Base-by-base conservation (phyloP, 2,329 filamentous ascomycete genomes). In the Fusarium poae region DNA sequence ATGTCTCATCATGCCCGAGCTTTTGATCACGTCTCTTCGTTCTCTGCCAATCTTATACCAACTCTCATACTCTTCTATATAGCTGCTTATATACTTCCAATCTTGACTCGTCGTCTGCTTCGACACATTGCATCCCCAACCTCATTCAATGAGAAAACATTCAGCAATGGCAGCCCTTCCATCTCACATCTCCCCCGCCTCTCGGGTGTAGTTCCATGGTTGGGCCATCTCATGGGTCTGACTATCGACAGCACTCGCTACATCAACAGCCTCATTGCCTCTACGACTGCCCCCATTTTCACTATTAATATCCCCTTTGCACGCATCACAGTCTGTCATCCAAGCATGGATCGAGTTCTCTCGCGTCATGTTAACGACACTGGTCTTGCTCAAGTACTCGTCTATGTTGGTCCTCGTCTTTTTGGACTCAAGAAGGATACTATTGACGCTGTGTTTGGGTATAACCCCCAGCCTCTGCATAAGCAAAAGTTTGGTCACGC, bases 251-350 rank as follows among this genome's bases (percentile, higher is more conserved):
- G 72, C 32, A 67, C 62, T 15, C 74, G 74, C 30, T 75, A 76
- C 32, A 43, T 76, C 45, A 74, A 76, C 50, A 42, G 59, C 12
- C 67, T 76, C 25, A 71, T 76, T 21, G 59, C 63, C 8, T 72
- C 68, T 2, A 71, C 69, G 11, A 37, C 68, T 5, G 61, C 72
- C 6, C 69, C 71, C 16, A 57, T 74, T 29, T 76, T 77, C 23
- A 75, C 73, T 40, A 77, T 77, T 66, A 71, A 75, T 34, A 68
- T 77, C 37, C 73, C 77, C 10, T 72, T 73, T 54, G 71, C 71
- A 30, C 62, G 67, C 37, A 71, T 77, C 42, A 68, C 76, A 20
- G 58, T 77, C 18, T 75, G 68, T 6, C 62, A 72, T 43, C 76
- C 76, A 16, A 72, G 70, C 16, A 62, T 77, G 57, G 76, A 77